phyloP scores from a whole-genome alignment of 2,329 filamentous ascomycete genomes.

The Alternaria arborescens region DNA sequence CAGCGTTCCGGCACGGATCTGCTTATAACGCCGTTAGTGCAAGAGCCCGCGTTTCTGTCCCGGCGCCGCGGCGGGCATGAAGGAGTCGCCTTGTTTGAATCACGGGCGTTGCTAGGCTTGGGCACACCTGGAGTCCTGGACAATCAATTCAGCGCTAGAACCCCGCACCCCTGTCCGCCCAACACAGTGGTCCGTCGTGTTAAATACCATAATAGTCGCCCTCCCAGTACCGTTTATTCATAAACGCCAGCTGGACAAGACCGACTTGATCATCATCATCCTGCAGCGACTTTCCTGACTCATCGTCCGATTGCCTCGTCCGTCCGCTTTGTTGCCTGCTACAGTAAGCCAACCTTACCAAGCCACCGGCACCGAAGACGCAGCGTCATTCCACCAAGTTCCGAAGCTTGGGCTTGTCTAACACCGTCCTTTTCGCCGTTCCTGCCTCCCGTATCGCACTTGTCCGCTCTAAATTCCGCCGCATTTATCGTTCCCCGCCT shows the following conservation, averaged over 20 bases:
- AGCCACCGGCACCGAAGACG: slow-evolving; percentile 24
- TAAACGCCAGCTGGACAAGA: slow-evolving; percentile 30
- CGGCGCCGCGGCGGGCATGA: slow-evolving; percentile 41
- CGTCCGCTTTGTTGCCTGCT: slow-evolving; percentile 6
- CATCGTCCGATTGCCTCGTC: slow-evolving; percentile 11
- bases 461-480: slow-evolving; percentile 26
- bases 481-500: slow-evolving; percentile 24
- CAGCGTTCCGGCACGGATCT: slow-evolving; percentile 41
- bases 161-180: slow-evolving; percentile 39
- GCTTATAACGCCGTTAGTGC: slow-evolving; percentile 40
- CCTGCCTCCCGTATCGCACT: slow-evolving; percentile 20
- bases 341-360: slow-evolving; percentile 31
- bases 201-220: slow-evolving; percentile 36
- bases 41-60: slow-evolving; percentile 42
- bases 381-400: slow-evolving; percentile 30
- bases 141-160: slow-evolving; percentile 33
- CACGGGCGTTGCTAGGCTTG: slow-evolving; percentile 21
- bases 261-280: slow-evolving; percentile 32
- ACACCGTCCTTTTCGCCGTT: slow-evolving; percentile 17
- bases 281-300: slow-evolving; percentile 19
- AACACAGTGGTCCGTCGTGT: slow-evolving; percentile 35
- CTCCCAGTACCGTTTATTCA: slow-evolving; percentile 20
- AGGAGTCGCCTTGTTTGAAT: slow-evolving; percentile 28
- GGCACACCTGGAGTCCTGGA: slow-evolving; percentile 19
- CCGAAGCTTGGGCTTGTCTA: slow-evolving; percentile 22